Percentiles rank a stretch among this genome's conserved stretches.
These are phyloP conservation scores for Arthrinium phaeospermum DNA, from an alignment of 2,329 filamentous ascomycete genomes.

Conservation along the genomic window DNA sequence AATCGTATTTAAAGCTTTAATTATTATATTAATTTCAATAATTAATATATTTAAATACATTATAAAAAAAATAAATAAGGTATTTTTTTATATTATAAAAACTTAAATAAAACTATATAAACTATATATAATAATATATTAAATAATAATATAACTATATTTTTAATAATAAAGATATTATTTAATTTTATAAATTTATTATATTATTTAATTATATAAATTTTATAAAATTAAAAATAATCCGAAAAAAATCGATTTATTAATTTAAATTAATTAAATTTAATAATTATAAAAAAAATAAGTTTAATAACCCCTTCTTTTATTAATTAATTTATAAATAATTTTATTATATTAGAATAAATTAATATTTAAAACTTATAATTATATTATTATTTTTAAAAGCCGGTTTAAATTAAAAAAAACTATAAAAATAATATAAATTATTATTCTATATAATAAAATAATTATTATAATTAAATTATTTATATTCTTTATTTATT, in stretches of 20 bases:
- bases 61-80: neutral
- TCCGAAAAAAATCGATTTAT: neutral
- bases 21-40: neutral
- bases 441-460: neutral
- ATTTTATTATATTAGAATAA: neutral
- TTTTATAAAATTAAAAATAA: neutral
- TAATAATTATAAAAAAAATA: neutral
- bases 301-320: neutral
- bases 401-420: neutral
- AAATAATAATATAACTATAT: conserved; percentile 16
- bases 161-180: neutral
- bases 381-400: neutral
- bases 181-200: neutral
- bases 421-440: neutral
- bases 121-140: neutral
- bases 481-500: neutral
- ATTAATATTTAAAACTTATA: neutral
- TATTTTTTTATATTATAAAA: neutral
- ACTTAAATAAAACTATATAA: neutral
- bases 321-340: neutral
- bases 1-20: neutral
- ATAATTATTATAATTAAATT: neutral
- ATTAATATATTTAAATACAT: neutral
- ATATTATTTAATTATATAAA: neutral
- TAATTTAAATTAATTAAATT: neutral